Evolutionary conservation across 2,329 filamentous ascomycete genomes (phyloP).

Genomic region (Fusarium dlaminii): DNA sequence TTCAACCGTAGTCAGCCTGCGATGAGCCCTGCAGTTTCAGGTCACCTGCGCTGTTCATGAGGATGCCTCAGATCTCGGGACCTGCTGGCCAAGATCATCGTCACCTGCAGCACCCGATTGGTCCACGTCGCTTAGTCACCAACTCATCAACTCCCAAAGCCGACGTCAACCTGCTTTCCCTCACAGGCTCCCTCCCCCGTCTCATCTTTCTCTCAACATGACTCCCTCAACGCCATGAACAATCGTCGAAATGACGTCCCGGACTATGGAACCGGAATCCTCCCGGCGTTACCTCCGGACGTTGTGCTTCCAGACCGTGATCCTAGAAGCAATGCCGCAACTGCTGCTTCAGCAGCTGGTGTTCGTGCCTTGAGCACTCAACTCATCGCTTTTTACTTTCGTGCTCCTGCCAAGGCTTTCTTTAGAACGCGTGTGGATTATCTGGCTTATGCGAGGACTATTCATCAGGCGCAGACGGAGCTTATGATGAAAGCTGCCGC

Average conservation of each 20-base stretch:
- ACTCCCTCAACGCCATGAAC: constrained; percentile 47
- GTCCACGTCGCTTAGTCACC: constrained; percentile 38
- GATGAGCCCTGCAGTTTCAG: not conserved
- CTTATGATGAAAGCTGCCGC: constrained; percentile 50
- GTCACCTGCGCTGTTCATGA: constrained; percentile 7
- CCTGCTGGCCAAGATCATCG: constrained; percentile 1
- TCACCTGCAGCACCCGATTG: constrained; percentile 25
- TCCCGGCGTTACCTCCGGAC: constrained; percentile 57
- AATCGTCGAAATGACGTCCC: constrained; percentile 47
- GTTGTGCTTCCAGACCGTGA: constrained; percentile 56
- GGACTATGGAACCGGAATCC: constrained; percentile 46
- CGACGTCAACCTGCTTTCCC: not conserved
- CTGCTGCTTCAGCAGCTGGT: constrained; percentile 84
- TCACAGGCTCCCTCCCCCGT: not conserved
- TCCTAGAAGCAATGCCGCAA: constrained; percentile 64
- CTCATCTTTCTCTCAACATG: constrained; percentile 39
- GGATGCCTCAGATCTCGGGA: constrained; percentile 28
- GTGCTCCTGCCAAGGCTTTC: constrained; percentile 90
- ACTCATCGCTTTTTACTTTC: constrained; percentile 89
- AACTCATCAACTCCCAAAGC: constrained; percentile 2
- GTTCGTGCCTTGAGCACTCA: constrained; percentile 86
- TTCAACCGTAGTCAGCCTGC: not conserved
- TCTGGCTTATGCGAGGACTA: constrained; percentile 64
- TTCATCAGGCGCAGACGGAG: constrained; percentile 59
- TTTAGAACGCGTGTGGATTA: constrained; percentile 92